Percentiles rank a stretch among this genome's conserved stretches.
Evolutionary conservation across 2,329 filamentous ascomycete species (phyloP).

Genomic region (Helotiales sp.): DNA sequence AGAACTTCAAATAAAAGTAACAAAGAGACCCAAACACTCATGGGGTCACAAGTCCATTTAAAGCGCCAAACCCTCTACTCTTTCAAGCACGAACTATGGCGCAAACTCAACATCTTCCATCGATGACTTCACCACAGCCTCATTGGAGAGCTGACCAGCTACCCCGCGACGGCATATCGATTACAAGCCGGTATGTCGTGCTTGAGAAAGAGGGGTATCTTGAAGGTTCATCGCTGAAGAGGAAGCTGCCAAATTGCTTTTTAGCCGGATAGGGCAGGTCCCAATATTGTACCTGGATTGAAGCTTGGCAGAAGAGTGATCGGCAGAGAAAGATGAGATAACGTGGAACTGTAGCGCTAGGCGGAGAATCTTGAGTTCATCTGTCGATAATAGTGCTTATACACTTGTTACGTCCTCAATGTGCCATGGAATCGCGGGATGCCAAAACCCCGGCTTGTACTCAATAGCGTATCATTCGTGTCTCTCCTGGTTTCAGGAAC

Average conservation of each 20-base stretch:
- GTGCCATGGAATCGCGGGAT: neutral
- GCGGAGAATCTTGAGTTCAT: neutral
- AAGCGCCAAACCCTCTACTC: too few relatives aligned
- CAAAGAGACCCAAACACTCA: neutral
- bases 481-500: neutral
- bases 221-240: constrained; percentile 1
- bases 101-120: neutral
- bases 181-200: neutral
- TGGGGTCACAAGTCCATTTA: too few relatives aligned
- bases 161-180: constrained; percentile 3
- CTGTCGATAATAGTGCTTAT: neutral
- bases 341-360: neutral
- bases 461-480: neutral
- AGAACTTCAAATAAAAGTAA: neutral
- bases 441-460: neutral
- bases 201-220: constrained; percentile 13
- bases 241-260: constrained; percentile 9
- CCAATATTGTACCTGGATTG: constrained; percentile 15
- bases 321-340: neutral
- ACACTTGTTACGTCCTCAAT: neutral
- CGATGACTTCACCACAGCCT: constrained; percentile 13
- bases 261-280: constrained; percentile 21
- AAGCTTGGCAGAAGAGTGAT: constrained; percentile 3
- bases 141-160: neutral
- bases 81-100: too few relatives aligned